These are phyloP conservation scores for Neurospora sp. DNA, from an alignment of 495 filamentous ascomycete species.

Conservation along the genomic window DNA sequence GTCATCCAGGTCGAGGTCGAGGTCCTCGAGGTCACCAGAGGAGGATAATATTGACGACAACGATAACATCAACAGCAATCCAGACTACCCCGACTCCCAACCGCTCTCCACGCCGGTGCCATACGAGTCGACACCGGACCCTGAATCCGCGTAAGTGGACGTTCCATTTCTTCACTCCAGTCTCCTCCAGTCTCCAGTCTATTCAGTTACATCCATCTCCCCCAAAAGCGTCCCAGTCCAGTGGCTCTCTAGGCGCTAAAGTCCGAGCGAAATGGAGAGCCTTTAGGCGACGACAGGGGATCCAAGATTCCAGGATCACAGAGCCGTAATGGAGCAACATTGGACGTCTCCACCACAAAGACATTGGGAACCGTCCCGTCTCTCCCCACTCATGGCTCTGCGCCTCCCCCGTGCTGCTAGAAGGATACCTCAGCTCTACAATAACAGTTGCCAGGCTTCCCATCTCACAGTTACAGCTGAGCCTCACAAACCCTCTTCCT, in stretches of 20 bases:
- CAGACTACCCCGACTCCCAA: background rate
- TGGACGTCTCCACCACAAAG: background rate
- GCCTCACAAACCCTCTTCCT: background rate
- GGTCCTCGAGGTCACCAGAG: background rate
- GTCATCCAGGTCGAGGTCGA: background rate
- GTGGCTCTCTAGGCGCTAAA: background rate
- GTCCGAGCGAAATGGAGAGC: background rate
- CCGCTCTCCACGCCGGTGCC: background rate
- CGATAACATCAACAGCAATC: background rate
- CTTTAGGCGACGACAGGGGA: background rate
- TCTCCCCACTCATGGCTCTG: background rate
- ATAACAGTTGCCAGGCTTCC: background rate
- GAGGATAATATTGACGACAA: background rate
- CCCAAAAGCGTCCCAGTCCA: background rate
- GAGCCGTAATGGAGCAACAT: background rate
- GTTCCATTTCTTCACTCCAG: background rate
- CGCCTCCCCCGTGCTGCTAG: background rate
- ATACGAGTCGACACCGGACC: conserved; percentile 9
- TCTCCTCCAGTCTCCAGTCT: background rate
- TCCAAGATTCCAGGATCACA: background rate
- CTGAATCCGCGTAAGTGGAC: conserved; percentile 12
- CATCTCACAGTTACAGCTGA: background rate
- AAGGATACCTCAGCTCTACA: background rate
- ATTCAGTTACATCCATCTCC: background rate
- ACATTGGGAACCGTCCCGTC: background rate